These are phyloP conservation scores for Kurtzmaniella natalensis DNA, from an alignment of 1,139 yeast species.

Conservation along the genomic window DNA sequence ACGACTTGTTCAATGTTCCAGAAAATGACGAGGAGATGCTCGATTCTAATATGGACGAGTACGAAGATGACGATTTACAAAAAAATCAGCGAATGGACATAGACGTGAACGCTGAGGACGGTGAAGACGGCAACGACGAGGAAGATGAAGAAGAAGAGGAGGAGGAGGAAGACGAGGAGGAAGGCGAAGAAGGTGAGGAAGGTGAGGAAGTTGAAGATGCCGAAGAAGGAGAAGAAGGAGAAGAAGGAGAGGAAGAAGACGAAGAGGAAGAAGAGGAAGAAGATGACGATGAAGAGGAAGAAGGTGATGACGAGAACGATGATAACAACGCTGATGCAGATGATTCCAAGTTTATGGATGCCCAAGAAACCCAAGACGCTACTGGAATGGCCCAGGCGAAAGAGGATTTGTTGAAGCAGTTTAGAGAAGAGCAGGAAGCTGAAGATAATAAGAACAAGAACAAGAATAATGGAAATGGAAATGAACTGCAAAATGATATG, in stretches of 20 bases:
- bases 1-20: slow-evolving; percentile 23
- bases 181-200: slow-evolving; percentile 18
- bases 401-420: slow-evolving; percentile 3
- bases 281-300: slow-evolving; percentile 15
- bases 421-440: slow-evolving; percentile 6
- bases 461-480: neutral
- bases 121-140: slow-evolving; percentile 15
- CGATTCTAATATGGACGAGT: slow-evolving; percentile 14
- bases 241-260: slow-evolving; percentile 13
- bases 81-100: slow-evolving; percentile 8
- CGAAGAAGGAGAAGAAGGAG: slow-evolving; percentile 16
- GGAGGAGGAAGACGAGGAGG: slow-evolving; percentile 23
- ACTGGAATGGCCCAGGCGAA: neutral
- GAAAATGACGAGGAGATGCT: slow-evolving; percentile 20
- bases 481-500: neutral
- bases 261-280: slow-evolving; percentile 17
- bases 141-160: slow-evolving; percentile 21
- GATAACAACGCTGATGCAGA: slow-evolving; percentile 12
- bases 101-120: slow-evolving; percentile 12
- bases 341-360: slow-evolving; percentile 18
- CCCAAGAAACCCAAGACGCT: slow-evolving; percentile 14
- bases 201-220: slow-evolving; percentile 16
- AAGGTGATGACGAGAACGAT: slow-evolving; percentile 15
- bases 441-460: neutral
- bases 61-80: slow-evolving; percentile 12